Percentiles rank a stretch among this genome's conserved stretches.
Evolutionary conservation across 2,329 filamentous ascomycete species (phyloP).

Genomic region (Ceratocystis papillata): DNA sequence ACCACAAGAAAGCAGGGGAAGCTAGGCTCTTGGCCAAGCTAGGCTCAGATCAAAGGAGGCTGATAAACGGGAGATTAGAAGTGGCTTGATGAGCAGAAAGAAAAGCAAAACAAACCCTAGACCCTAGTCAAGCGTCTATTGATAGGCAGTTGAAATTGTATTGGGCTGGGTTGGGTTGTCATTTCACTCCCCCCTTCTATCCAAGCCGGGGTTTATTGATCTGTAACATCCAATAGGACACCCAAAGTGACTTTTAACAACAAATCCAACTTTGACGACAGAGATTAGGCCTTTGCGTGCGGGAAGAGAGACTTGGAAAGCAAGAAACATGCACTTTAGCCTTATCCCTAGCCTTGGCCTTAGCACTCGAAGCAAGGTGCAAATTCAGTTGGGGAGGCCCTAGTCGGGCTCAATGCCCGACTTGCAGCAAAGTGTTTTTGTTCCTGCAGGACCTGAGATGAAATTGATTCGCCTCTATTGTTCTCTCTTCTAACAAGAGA

Average conservation of each 20-base stretch:
- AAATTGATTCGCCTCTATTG: neutral
- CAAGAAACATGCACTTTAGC: neutral
- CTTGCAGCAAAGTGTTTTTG: neutral
- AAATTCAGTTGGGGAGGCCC: too few relatives aligned
- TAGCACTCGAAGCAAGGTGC: neutral
- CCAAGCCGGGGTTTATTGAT: too few relatives aligned
- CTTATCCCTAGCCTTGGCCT: neutral
- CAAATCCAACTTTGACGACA: neutral
- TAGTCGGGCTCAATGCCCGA: neutral
- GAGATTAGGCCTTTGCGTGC: neutral
- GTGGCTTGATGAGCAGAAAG: neutral
- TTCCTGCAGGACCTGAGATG: slow-evolving; percentile 10
- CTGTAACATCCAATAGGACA: too few relatives aligned
- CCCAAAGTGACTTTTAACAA: too few relatives aligned
- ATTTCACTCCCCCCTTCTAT: too few relatives aligned
- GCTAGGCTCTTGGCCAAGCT: neutral
- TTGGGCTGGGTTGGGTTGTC: too few relatives aligned
- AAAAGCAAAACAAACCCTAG: neutral
- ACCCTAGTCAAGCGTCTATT: neutral
- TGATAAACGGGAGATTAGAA: neutral
- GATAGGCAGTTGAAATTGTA: too few relatives aligned
- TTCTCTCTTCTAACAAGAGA: neutral
- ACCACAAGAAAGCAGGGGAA: too few relatives aligned
- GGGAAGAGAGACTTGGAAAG: neutral
- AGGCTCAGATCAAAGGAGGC: neutral